These are phyloP conservation scores for Actinidia arguta DNA, from an alignment of 179 eudicot species.

Conservation along the genomic window DNA sequence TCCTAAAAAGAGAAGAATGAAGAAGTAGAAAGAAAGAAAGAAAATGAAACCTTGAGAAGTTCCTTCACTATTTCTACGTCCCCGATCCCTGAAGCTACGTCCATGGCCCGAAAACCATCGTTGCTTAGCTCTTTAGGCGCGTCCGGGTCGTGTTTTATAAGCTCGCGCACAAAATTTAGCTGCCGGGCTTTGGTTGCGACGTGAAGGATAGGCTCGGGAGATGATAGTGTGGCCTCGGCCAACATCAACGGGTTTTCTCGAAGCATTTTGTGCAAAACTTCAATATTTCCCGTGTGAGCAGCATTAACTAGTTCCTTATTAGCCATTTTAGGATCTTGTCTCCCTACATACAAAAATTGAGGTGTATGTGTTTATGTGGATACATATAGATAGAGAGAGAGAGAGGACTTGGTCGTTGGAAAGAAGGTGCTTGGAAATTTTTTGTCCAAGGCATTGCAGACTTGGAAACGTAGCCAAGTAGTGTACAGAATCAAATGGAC, in stretches of 20 bases:
- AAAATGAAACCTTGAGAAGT: too few species aligned
- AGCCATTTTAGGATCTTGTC: too few species aligned
- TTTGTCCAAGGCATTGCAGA: too few species aligned
- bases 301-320: not conserved
- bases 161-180: not conserved
- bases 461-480: too few species aligned
- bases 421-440: too few species aligned
- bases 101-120: constrained; percentile 7
- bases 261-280: not conserved
- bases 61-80: not conserved
- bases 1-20: too few species aligned
- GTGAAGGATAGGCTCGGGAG: not conserved
- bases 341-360: too few species aligned
- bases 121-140: not conserved
- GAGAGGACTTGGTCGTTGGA: too few species aligned
- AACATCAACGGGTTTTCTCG: constrained; percentile 1
- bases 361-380: too few species aligned
- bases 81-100: not conserved
- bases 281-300: not conserved
- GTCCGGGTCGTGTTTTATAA: constrained; percentile 1
- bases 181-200: constrained; percentile 7
- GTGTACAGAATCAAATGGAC: too few species aligned
- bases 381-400: too few species aligned
- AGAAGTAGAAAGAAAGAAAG: too few species aligned
- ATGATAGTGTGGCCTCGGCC: not conserved